Evolutionary conservation across 257 asterid species (phyloP).

Genomic region (Nicotiana sylvestris): DNA sequence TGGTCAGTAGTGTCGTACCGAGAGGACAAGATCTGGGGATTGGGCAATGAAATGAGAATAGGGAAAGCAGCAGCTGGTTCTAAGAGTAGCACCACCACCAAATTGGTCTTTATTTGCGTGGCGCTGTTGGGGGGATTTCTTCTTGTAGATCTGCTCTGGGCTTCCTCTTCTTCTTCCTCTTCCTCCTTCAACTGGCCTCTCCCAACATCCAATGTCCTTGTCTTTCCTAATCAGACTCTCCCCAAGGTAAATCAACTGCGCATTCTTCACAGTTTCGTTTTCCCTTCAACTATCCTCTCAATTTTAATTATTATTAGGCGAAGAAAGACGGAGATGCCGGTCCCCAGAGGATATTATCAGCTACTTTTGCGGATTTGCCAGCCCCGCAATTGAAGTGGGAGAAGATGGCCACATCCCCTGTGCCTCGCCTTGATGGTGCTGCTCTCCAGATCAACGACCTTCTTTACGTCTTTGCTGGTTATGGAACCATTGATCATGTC

Average conservation of each 20-base stretch:
- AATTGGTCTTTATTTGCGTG: constrained; percentile 46
- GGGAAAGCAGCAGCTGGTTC: constrained; percentile 19
- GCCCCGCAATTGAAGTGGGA: constrained; percentile 84
- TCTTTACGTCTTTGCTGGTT: constrained; percentile 91
- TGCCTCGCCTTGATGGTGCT: constrained; percentile 96
- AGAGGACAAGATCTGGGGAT: background rate
- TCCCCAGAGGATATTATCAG: constrained; percentile 53
- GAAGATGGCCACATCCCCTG: constrained; percentile 83
- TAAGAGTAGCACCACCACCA: constrained; percentile 31
- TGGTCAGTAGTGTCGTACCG: background rate
- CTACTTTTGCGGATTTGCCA: constrained; percentile 86
- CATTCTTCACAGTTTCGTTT: background rate
- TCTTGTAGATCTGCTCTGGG: constrained; percentile 77
- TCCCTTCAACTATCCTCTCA: too few species aligned
- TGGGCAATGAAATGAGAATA: constrained; percentile 26
- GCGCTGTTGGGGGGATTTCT: constrained; percentile 57
- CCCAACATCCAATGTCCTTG: constrained; percentile 19
- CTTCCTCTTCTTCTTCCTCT: constrained; percentile 38
- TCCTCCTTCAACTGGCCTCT: constrained; percentile 27
- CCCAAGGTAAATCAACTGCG: background rate
- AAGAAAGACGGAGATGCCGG: constrained; percentile 25
- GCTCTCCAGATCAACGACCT: constrained; percentile 80
- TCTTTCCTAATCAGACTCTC: constrained; percentile 23
- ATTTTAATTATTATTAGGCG: background rate
- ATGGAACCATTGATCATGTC: constrained; percentile 89